Evolutionary conservation across 2,329 filamentous ascomycete species (phyloP), one percentile per base, ranked within the genome.

Genomic region (Cercospora sesami): DNA sequence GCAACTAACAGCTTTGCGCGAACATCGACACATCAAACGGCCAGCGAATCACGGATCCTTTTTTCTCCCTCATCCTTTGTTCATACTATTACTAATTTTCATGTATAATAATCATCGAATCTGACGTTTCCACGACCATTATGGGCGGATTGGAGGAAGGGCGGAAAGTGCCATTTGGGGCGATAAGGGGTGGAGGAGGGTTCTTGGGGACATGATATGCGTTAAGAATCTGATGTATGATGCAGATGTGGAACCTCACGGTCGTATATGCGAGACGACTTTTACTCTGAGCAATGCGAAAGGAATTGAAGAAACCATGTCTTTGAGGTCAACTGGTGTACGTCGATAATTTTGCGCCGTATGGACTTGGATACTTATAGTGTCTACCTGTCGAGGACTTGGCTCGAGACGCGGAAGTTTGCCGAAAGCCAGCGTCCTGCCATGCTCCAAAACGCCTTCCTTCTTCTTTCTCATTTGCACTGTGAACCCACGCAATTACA

Each of bases 241-340:
- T n/a, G n/a, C n/a, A n/a, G n/a, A n/a, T n/a, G n/a, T n/a, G n/a
- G 53, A 30, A 58, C 53, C 53, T 58, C 53, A 58, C 53, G 53
- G 53, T 58, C 30, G 26, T 18, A 23, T 23, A 48, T 48, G 42
- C 18, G 42, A 57, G 53, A 28, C 28, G 23, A 31, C n/a, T 31
- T 57, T 58, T 26, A 53, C 26, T 33, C 26, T 58, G 53, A 30
- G 21, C 53, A 58, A 58, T 8, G 53, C 23, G 53, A 58, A 42
- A 30, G 53, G 53, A 30, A 30, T 58, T 31, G 53, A 58, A 18
- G 45, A 7, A 51, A 51, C 21, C 4, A 23, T 51, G 45, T 23
- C 45, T 42, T 51, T 4, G 26, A 23, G 45, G 12, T 51, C 45
- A 26, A 21, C 2, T 51, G 5, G 10, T 51, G 45, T 51, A 51